phyloP scores from a whole-genome alignment of 1,284 basidiomycete genomes.

The Papiliotrema nemorosa region DNA sequence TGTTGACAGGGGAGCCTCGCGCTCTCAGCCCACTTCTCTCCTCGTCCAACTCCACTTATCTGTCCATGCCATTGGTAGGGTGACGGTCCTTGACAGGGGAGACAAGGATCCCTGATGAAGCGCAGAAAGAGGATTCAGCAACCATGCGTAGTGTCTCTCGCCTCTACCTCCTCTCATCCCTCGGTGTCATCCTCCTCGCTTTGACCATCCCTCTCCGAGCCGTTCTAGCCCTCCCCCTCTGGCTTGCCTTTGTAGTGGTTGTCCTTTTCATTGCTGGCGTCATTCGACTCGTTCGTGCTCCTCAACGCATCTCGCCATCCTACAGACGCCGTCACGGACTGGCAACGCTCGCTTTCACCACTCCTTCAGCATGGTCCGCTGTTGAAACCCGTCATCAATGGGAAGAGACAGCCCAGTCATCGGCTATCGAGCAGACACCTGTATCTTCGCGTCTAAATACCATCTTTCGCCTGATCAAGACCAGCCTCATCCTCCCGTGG shows the following conservation, averaged over 20 bases:
- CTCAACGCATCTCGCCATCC: not conserved
- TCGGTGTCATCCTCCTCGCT: slow-evolving; percentile 59
- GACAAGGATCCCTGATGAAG: no score
- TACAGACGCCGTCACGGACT: slow-evolving; percentile 1
- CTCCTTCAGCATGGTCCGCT: slow-evolving; percentile 85
- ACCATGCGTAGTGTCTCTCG: no score
- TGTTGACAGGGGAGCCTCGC: no score
- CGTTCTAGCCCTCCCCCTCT: not conserved
- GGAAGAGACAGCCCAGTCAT: slow-evolving; percentile 65
- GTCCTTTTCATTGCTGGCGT: not conserved
- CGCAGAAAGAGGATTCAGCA: no score
- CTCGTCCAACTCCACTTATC: no score
- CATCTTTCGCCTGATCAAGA: slow-evolving; percentile 70
- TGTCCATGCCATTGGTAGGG: no score
- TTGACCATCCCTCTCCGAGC: slow-evolving; percentile 54
- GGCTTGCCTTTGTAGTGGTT: not conserved
- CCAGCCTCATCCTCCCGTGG: slow-evolving; percentile 82
- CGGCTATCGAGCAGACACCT: slow-evolving; percentile 50
- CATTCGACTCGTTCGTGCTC: not conserved
- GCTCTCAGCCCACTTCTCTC: no score
- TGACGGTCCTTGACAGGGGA: no score
- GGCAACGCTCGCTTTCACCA: slow-evolving; percentile 67
- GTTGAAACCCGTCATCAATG: slow-evolving; percentile 76
- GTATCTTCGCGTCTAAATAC: slow-evolving; percentile 68
- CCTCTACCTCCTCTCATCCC: slow-evolving; percentile 52